Base-by-base conservation (phyloP, 1,284 basidiomycete species). In the Cryptococcus sp. region DNA sequence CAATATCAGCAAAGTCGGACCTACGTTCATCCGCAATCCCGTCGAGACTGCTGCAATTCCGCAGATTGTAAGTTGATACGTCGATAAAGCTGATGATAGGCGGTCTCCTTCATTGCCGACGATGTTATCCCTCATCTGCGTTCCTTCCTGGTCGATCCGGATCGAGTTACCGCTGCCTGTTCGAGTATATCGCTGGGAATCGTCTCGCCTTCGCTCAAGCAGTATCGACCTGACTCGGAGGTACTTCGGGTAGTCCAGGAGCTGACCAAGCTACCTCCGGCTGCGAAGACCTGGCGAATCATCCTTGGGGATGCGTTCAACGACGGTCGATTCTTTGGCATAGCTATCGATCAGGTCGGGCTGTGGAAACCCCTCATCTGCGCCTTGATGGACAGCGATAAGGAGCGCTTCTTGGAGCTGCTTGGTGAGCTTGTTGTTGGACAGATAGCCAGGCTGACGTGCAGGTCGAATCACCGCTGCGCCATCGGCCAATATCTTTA, bases 401-500 rank as follows among this genome's bases (percentile, higher is more conserved):
- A 87, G 73, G 82, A 88, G 32, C 82, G 87, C 0, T 80, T 98
- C 52, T 72, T 80, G 1, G 94, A 99, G 56, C 75, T 97, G 5
- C 77, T 97, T 19, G 78, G 89, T 88, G 63, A n/a, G n/a, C 28
- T n/a, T 5, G 46, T 28, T 5, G 32, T 21, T 28, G 10, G 32
- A 24, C 7, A 54, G 36, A 36, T 3, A 5, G 1, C 14, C 18
- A 4, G 14, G 24, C 42, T 43, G 12, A 54, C 45, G n/a, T 56
- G 9, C 65, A 87, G 87, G 79, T 53, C 88, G 87, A 64, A 82
- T 94, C 48, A 83, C 87, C 0, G 84, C 89, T 1, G 82, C 85
- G 0, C 84, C 92, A 2, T 93, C 92, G 0, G 84, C 89, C 23
- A 98, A 97, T 65, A 97, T 99, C 51, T 99, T 99, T 71, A 86